Conservation (phyloP, 257 asterid genomes). For the Capsicum pubescens region DNA sequence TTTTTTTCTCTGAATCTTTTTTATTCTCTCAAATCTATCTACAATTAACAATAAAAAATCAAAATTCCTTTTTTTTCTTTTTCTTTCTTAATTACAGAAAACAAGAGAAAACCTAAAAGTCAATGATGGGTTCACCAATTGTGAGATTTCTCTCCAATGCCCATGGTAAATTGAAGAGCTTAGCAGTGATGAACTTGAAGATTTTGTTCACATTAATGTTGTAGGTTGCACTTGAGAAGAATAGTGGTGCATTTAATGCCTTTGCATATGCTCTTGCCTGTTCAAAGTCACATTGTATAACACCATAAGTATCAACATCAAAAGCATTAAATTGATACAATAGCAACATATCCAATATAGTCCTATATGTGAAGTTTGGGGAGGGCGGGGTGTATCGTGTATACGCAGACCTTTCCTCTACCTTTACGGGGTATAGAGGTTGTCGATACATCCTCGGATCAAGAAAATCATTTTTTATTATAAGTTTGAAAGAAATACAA, state of each 20-base stretch:
- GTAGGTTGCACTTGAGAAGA: constrained; percentile 88
- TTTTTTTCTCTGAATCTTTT: background rate
- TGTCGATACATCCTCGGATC: background rate
- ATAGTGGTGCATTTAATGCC: constrained; percentile 79
- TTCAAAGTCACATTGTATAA: background rate
- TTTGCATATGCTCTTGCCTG: constrained; percentile 88
- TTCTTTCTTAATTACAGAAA: constrained; percentile 29
- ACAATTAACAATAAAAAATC: background rate
- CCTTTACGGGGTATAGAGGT: background rate
- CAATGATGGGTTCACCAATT: constrained; percentile 88
- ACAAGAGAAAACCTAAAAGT: constrained; percentile 52
- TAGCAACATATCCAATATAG: background rate
- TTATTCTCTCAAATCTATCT: constrained; percentile 20
- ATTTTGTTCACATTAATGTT: constrained; percentile 86
- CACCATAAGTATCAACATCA: background rate
- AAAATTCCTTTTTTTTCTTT: background rate
- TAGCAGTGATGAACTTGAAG: constrained; percentile 85
- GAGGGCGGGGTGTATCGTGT: no score
- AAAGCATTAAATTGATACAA: background rate
- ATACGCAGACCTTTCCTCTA: no score
- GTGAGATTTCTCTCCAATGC: constrained; percentile 79
- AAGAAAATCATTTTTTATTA: background rate
- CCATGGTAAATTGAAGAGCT: constrained; percentile 82
- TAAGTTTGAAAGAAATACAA: background rate
- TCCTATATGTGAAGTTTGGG: no score